Evolutionary conservation across 1,284 basidiomycete genomes (phyloP).

Genomic region (Entoloma clypeatum): DNA sequence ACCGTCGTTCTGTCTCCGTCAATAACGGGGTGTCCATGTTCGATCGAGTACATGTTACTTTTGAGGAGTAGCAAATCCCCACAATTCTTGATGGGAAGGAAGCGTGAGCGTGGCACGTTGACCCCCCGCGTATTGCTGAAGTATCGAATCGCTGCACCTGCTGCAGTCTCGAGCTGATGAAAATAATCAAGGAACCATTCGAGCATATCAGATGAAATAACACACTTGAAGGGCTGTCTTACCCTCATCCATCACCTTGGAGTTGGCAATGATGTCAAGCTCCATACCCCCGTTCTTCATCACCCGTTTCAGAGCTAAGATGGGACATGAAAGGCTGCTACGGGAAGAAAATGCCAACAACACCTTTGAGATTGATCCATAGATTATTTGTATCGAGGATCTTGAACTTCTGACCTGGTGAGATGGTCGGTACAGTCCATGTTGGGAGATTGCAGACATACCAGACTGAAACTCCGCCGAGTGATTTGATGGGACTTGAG

Average conservation of each 20-base stretch:
- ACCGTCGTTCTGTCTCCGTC: slow-evolving; percentile 86
- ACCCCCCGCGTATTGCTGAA: slow-evolving; percentile 92
- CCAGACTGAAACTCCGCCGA: slow-evolving; percentile 96
- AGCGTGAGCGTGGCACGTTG: slow-evolving; percentile 95
- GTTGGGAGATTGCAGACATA: slow-evolving; percentile 19
- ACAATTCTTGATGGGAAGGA: slow-evolving; percentile 93
- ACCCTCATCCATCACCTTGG: slow-evolving; percentile 84
- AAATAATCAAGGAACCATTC: slow-evolving; percentile 29
- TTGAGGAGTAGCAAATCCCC: slow-evolving; percentile 94
- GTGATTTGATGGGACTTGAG: slow-evolving; percentile 96
- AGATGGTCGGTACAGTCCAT: slow-evolving; percentile 22
- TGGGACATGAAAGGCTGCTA: slow-evolving; percentile 1
- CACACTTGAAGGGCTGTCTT: slow-evolving; percentile 73
- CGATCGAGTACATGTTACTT: slow-evolving; percentile 91
- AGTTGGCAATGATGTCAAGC: slow-evolving; percentile 91
- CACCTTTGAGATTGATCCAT: slow-evolving; percentile 89
- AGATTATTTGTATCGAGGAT: slow-evolving; percentile 97
- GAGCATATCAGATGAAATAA: slow-evolving; percentile 7
- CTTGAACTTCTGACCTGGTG: slow-evolving; percentile 81
- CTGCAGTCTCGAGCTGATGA: slow-evolving; percentile 91
- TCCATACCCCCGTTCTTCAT: slow-evolving; percentile 92
- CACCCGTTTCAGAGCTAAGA: slow-evolving; percentile 73
- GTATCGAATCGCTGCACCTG: slow-evolving; percentile 97
- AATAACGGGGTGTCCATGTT: slow-evolving; percentile 91
- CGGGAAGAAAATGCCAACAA: slow-evolving; percentile 2